Evolutionary conservation across 495 filamentous ascomycete species (phyloP).

Genomic region (Podospora anserina): DNA sequence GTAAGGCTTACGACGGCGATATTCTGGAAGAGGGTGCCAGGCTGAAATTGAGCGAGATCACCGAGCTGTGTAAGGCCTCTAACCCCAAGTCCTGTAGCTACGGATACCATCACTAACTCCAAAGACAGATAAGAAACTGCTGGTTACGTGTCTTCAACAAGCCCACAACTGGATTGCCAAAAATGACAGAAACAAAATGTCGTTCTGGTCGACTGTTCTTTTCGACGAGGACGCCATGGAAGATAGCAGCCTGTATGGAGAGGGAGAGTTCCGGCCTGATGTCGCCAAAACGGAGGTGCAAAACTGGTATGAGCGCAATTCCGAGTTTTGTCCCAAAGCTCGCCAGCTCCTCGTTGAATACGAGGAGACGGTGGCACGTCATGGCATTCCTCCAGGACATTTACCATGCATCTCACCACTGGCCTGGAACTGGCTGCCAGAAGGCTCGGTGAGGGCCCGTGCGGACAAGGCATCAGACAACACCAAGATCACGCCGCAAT

Average conservation of each 20-base stretch:
- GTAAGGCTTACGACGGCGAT: slow-evolving; percentile 85
- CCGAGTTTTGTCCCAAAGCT: slow-evolving; percentile 43
- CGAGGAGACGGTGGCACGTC: slow-evolving; percentile 29
- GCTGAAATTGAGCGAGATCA: slow-evolving; percentile 50
- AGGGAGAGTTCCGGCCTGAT: slow-evolving; percentile 43
- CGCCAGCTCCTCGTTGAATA: slow-evolving; percentile 40
- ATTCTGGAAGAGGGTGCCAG: slow-evolving; percentile 63
- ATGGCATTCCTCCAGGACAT: slow-evolving; percentile 33
- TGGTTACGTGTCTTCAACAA: slow-evolving; percentile 86
- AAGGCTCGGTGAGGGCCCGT: slow-evolving; percentile 28
- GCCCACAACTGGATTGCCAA: slow-evolving; percentile 89
- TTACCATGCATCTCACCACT: slow-evolving; percentile 37
- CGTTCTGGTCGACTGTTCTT: slow-evolving; percentile 79
- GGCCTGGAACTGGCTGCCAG: slow-evolving; percentile 44
- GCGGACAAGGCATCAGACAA: slow-evolving; percentile 34
- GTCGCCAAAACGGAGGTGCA: slow-evolving; percentile 42
- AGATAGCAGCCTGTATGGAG: slow-evolving; percentile 41
- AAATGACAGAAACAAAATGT: slow-evolving; percentile 86
- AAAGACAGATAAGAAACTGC: slow-evolving; percentile 70
- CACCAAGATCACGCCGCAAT: slow-evolving; percentile 35
- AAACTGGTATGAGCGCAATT: slow-evolving; percentile 55
- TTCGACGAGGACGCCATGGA: slow-evolving; percentile 61
- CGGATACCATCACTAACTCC: slow-evolving; percentile 17
- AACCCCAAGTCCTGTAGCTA: not conserved
- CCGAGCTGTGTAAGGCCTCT: slow-evolving; percentile 47